Conservation (phyloP, 768 basidiomycete genomes). For the Austroboletus eburneus region DNA sequence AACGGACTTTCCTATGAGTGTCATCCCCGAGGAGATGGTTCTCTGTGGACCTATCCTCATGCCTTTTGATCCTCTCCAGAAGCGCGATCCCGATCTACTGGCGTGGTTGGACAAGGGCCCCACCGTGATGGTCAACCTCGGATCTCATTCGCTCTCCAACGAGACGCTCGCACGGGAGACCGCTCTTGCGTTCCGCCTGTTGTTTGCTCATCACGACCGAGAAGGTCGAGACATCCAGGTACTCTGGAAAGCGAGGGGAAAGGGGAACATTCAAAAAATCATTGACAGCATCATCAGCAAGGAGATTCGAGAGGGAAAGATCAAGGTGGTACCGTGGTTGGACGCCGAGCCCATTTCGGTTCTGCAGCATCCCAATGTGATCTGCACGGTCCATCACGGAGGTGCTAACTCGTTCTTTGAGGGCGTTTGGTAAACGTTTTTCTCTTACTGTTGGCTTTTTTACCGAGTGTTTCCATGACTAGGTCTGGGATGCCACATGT, state of each 20-base stretch:
- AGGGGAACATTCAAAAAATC: not conserved
- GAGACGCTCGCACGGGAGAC: not conserved
- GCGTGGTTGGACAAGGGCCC: not conserved
- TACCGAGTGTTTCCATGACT: too few species aligned
- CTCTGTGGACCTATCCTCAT: not conserved
- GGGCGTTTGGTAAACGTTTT: not conserved
- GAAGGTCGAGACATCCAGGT: not conserved
- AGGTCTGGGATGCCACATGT: not conserved
- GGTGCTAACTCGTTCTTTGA: not conserved
- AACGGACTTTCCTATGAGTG: not conserved
- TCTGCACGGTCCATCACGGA: not conserved
- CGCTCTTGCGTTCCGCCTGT: not conserved
- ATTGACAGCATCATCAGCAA: not conserved
- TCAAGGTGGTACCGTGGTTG: not conserved
- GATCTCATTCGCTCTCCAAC: not conserved
- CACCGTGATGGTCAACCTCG: not conserved
- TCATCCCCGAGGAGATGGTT: not conserved
- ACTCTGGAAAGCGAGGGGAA: not conserved
- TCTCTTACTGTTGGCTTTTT: too few species aligned
- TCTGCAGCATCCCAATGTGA: not conserved
- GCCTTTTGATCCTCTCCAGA: not conserved
- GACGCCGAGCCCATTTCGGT: not conserved
- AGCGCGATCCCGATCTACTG: not conserved
- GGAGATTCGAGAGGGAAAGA: not conserved
- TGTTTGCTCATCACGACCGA: not conserved